Percentiles rank a stretch among this genome's conserved stretches.
Evolutionary conservation across 2,329 filamentous ascomycete genomes (phyloP).

Genomic region (Nannizziopsis barbatae): DNA sequence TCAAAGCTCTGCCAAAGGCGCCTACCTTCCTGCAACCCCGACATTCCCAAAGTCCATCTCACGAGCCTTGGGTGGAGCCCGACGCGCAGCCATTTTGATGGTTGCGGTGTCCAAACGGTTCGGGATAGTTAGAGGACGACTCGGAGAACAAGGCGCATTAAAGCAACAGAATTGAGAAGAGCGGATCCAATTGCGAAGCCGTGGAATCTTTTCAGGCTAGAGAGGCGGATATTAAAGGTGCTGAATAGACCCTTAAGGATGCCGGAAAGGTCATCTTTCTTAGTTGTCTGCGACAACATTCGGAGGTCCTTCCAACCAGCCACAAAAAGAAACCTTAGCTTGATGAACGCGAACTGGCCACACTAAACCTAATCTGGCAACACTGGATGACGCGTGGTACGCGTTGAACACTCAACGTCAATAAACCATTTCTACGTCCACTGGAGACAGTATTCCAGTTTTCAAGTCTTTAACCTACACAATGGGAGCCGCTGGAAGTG

Average conservation of each 20-base stretch:
- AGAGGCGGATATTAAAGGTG: background rate
- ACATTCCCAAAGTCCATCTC: slow-evolving; percentile 40
- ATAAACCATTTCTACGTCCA: background rate
- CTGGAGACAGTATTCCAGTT: background rate
- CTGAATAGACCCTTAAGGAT: slow-evolving; percentile 7
- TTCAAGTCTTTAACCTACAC: background rate
- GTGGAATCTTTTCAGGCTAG: background rate
- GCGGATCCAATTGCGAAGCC: background rate
- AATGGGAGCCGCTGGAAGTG: slow-evolving; percentile 27
- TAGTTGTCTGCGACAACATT: slow-evolving; percentile 5
- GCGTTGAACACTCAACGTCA: background rate
- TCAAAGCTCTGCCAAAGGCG: background rate
- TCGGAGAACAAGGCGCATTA: slow-evolving; percentile 1
- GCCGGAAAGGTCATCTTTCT: background rate
- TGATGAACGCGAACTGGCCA: slow-evolving; percentile 6
- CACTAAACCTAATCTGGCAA: slow-evolving; percentile 14
- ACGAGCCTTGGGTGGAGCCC: slow-evolving; percentile 33
- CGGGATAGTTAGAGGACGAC: background rate
- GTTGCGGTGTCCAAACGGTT: background rate
- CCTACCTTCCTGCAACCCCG: slow-evolving; percentile 38
- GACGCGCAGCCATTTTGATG: slow-evolving; percentile 23
- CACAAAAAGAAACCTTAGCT: background rate
- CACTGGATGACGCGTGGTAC: background rate
- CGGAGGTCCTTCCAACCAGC: slow-evolving; percentile 1
- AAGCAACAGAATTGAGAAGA: background rate